These are phyloP conservation scores for Naganishia randhawae DNA, from an alignment of 768 basidiomycete species.

Conservation along the genomic window DNA sequence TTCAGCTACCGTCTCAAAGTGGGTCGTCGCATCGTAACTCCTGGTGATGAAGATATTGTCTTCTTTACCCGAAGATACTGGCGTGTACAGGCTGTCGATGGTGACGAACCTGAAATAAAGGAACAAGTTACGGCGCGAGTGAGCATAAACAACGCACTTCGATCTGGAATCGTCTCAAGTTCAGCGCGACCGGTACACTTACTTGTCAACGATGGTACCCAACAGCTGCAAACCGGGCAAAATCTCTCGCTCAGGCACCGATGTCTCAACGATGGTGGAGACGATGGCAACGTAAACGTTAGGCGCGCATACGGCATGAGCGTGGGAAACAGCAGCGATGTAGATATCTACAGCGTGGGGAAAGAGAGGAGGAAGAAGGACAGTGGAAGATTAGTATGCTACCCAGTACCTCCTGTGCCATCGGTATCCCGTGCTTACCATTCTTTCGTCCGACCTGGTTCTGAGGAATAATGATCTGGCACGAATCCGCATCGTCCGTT, in stretches of 20 bases:
- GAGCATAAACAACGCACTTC: too few relatives aligned
- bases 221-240: conserved; percentile 85
- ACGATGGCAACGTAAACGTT: conserved; percentile 95
- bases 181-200: conserved; percentile 43
- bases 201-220: conserved; percentile 93
- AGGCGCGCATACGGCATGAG: conserved; percentile 95
- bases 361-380: conserved; percentile 24
- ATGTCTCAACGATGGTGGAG: conserved; percentile 95
- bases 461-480: conserved; percentile 97
- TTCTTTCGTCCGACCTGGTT: conserved; percentile 92
- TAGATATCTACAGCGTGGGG: conserved; percentile 72
- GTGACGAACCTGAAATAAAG: conserved; percentile 69
- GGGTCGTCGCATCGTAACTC: conserved; percentile 96
- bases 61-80: conserved; percentile 70
- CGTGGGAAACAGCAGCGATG: conserved; percentile 92
- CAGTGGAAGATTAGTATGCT: conserved; percentile 25
- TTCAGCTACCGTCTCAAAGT: conserved; percentile 97
- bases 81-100: conserved; percentile 80
- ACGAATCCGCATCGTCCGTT: conserved; percentile 89
- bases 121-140: too few relatives aligned
- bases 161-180: too few relatives aligned
- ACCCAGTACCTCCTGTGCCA: not conserved
- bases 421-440: conserved; percentile 59
- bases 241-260: conserved; percentile 85
- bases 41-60: conserved; percentile 97